Evolutionary conservation across 1,284 basidiomycete genomes (phyloP).

Genomic region (Ustilago sp.): DNA sequence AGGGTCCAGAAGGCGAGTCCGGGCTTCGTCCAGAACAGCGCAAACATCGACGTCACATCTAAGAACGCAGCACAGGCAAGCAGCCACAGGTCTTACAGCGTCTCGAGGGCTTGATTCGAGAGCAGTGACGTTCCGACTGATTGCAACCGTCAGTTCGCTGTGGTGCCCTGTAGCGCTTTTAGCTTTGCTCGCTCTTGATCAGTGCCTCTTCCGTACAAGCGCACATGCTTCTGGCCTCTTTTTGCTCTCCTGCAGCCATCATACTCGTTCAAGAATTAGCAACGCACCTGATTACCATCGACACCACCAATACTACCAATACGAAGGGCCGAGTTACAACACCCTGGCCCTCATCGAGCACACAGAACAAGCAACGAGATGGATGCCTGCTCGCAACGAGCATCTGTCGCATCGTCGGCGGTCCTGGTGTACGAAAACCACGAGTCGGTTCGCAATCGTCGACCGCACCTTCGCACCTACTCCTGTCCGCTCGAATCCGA

Average conservation of each 20-base stretch:
- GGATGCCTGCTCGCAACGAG: neutral
- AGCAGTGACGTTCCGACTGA: neutral
- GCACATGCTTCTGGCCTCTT: constrained; percentile 7
- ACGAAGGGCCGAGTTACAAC: neutral
- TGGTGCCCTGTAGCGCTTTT: constrained; percentile 24
- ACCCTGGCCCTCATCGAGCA: neutral
- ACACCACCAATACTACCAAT: too few species aligned
- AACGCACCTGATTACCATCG: neutral
- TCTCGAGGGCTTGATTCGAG: neutral
- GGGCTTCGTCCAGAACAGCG: neutral
- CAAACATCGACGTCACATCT: neutral
- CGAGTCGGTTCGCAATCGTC: constrained; percentile 3
- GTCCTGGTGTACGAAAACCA: constrained; percentile 3
- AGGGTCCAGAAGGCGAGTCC: neutral
- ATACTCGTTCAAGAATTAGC: constrained; percentile 14
- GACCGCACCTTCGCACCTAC: constrained; percentile 23
- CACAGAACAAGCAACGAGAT: neutral
- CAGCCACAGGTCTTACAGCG: neutral
- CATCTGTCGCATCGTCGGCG: constrained; percentile 13
- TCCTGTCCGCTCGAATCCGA: constrained; percentile 25
- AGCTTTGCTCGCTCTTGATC: constrained; percentile 1
- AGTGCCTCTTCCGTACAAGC: neutral
- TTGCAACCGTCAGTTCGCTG: neutral
- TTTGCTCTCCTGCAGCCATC: constrained; percentile 15
- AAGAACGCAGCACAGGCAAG: neutral